These are phyloP conservation scores for Dinochytrium kinnereticum DNA, from an alignment of 371 early-diverging fungal species.

Conservation along the genomic window DNA sequence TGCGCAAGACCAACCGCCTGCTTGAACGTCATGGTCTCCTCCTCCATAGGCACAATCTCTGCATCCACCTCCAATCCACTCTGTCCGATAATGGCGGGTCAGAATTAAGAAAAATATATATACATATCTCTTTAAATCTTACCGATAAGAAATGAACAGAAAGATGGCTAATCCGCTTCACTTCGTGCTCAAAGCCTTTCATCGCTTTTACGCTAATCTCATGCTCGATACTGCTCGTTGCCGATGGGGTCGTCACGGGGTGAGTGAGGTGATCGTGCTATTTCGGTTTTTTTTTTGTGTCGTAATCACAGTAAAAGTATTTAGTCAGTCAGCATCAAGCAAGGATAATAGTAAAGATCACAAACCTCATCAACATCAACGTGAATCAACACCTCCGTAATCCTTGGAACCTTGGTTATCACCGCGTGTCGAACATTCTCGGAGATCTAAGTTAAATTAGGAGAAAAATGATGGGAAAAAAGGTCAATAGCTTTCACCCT, in stretches of 20 bases:
- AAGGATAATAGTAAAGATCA: background rate
- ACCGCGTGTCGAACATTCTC: slow-evolving; percentile 36
- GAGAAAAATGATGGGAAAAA: background rate
- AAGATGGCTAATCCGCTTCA: slow-evolving; percentile 30
- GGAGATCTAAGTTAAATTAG: slow-evolving; percentile 16
- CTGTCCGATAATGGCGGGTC: background rate
- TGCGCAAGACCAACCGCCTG: slow-evolving; percentile 30
- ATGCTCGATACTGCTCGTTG: slow-evolving; percentile 29
- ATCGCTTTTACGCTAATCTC: slow-evolving; percentile 19
- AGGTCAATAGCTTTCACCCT: too few relatives aligned
- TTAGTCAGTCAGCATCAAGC: background rate
- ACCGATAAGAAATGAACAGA: slow-evolving; percentile 32
- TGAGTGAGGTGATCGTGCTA: slow-evolving; percentile 19
- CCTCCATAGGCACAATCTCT: slow-evolving; percentile 25
- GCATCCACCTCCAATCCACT: slow-evolving; percentile 31
- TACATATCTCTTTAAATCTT: too few relatives aligned
- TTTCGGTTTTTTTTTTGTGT: too few relatives aligned
- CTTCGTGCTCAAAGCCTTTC: slow-evolving; percentile 22
- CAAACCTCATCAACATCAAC: slow-evolving; percentile 38
- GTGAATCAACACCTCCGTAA: slow-evolving; percentile 41
- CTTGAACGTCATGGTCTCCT: slow-evolving; percentile 6
- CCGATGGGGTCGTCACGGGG: slow-evolving; percentile 20
- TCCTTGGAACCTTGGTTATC: slow-evolving; percentile 3
- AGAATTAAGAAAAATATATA: too few relatives aligned
- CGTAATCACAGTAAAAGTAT: too few relatives aligned